Percentiles rank a stretch among this genome's conserved stretches.
phyloP scores from a whole-genome alignment of 1,284 basidiomycete species.

The Ceratobasidium papillatum region DNA sequence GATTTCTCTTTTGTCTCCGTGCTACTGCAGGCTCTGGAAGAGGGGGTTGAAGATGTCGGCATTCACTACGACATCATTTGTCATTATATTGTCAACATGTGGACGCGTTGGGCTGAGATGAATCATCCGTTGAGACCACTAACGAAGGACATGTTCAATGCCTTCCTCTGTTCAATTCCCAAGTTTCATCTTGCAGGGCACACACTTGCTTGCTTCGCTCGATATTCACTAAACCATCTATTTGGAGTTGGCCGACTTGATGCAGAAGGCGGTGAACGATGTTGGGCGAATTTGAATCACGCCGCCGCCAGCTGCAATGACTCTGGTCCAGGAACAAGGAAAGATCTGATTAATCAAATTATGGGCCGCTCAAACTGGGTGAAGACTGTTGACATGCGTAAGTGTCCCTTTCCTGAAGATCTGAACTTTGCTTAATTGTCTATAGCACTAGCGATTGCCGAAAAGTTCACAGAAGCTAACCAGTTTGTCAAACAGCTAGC shows the following conservation, averaged over 20 bases:
- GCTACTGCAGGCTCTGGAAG: background rate
- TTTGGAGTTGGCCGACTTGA: conserved; percentile 8
- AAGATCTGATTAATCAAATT: background rate
- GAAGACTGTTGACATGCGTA: background rate
- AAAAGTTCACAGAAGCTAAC: background rate
- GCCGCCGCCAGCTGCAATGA: background rate
- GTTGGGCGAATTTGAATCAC: conserved; percentile 15
- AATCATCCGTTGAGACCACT: background rate
- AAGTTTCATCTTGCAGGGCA: conserved; percentile 22
- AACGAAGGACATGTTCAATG: too few relatives aligned
- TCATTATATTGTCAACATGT: background rate
- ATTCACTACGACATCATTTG: conserved; percentile 25
- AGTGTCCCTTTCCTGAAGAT: background rate
- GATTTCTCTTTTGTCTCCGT: background rate
- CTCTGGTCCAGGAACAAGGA: background rate
- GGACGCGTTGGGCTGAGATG: background rate
- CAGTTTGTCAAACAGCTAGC: too few relatives aligned
- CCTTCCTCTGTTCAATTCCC: conserved; percentile 1
- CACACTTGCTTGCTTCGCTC: background rate
- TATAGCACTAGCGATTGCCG: too few relatives aligned
- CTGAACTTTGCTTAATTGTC: background rate
- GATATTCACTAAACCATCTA: conserved; percentile 2
- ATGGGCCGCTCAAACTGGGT: conserved; percentile 16
- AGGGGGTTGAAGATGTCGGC: background rate
- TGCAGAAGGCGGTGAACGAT: conserved; percentile 1